Base-by-base conservation (phyloP, 192 early-diverging fungal species). In the Entomortierella chlamydospora region DNA sequence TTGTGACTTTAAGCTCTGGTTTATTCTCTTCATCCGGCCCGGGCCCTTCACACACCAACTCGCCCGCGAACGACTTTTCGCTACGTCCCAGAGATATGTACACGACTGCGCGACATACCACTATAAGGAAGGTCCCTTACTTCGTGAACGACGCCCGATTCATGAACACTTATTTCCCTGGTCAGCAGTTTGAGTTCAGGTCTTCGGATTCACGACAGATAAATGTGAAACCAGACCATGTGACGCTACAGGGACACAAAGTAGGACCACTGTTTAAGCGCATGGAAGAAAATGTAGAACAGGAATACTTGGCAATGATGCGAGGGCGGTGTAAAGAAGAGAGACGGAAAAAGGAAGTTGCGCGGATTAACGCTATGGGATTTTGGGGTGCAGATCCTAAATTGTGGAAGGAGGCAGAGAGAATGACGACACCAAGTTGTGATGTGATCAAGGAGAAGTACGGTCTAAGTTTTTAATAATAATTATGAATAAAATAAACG, bases 1-100 rank as follows among this genome's bases (percentile, higher is more conserved):
- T 94, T 15, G 86, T 96, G 52, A 91, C 94, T 10, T 82, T 98
- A 20, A 68, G 90, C 0, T 93, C 94, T 0, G 82, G 83, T 18
- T 37, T 95, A 17, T 87, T 93, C 41, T 11, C 45, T 20, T 72
- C 83, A 4, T 78, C 78, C 8, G 54, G 50, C 33, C 23, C 63
- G 11, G 50, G 63, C 17, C n/a, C 33, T 3, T 56, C 42, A 22
- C 52, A 63, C 58, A 50, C 62, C 39, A 80, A 82, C 56, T 63
- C 72, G 42, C 73, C 82, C 47, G 62, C 84, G 18, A 90, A 90
- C 12, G 69, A 71, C 25, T 98, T 90, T 72, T 84, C 90, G 13
- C 93, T 96, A 60, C 77, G 88, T 26, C 80, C 59, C 6, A 84
- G 83, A 4, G 67, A 72, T 1, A 61, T 67, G 8, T 91, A 93